Evolutionary conservation across 139 green algal species (phyloP), one percentile per base, ranked within the genome.

Genomic region (Raphidocelis subcapitata): DNA sequence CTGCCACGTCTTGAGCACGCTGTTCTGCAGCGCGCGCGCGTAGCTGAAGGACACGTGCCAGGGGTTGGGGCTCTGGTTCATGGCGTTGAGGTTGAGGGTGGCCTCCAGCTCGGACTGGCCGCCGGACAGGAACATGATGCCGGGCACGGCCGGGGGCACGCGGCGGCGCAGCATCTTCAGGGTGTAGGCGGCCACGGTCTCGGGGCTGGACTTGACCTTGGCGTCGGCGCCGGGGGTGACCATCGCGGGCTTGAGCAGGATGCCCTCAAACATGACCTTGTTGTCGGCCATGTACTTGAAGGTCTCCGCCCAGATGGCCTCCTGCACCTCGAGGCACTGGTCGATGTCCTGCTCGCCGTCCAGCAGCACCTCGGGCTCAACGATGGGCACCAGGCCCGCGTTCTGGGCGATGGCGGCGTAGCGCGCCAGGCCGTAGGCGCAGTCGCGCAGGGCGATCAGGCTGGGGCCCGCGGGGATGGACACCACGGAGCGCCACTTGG

Each of bases 11-110:
- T 94, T 94, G 32, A 96, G 87, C 52, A 93, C 89, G 65, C 82
- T 85, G 87, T 94, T 94, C 86, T 97, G 93, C 72, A 99, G 92
- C 23, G 96, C 96, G 77, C 96, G 94, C 24, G 96, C 96, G 86
- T 99, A 99, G n/a, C 94, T 98, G 96, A 99, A 99, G 54, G 96
- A 99, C 87, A 99, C 96, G 86, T 98, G 95, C 96, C 96, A 99
- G n/a, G 96, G 96, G 93, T 99, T 99, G 81, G 95, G 92, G 47
- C 62, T 80, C 91, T 98, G 89, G 96, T 99, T 99, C 96, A 99
- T 99, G 83, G 94, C 96, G 86, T 99, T 99, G 64, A 99, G 87
- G 93, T 99, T 99, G 36, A 98, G 87, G 62, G 95, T 99, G 31
- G 96, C 90, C 94, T 99, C 96, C 57, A 98, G 87, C 90, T 99